A percentile compares a stretch with the other conserved stretches of the same genome.
phyloP scores from a whole-genome alignment of 192 early-diverging fungal genomes.

The Entomortierella chlamydospora region DNA sequence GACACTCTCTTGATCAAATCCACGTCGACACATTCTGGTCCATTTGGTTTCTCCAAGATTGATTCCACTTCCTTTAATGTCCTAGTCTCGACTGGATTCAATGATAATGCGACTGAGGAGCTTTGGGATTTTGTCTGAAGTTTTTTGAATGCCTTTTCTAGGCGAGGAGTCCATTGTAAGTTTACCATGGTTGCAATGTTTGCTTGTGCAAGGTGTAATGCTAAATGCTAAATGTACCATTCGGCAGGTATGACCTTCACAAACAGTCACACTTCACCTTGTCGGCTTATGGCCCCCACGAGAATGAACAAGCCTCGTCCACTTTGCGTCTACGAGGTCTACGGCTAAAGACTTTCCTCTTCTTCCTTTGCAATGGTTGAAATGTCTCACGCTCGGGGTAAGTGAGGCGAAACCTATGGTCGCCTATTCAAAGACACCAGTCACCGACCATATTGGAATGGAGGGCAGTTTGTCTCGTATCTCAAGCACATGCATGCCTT shows the following conservation, averaged over 20 bases:
- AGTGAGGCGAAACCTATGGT: background rate
- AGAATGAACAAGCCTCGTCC: too few species aligned
- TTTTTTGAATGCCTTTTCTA: conserved; percentile 40
- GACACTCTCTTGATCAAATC: conserved; percentile 35
- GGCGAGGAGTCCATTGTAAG: conserved; percentile 46
- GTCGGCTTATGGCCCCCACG: too few species aligned
- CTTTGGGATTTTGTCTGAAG: background rate
- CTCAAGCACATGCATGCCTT: background rate
- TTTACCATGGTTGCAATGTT: conserved; percentile 25
- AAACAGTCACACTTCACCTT: too few species aligned
- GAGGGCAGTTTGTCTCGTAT: too few species aligned
- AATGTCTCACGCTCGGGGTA: too few species aligned
- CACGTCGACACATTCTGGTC: conserved; percentile 16
- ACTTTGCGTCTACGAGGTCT: too few species aligned
- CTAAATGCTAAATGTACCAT: too few species aligned
- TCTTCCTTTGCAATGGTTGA: too few species aligned
- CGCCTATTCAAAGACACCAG: background rate
- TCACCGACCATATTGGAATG: too few species aligned
- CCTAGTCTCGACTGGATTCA: conserved; percentile 3
- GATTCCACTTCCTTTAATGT: conserved; percentile 10
- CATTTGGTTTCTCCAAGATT: background rate
- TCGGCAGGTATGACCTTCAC: too few species aligned
- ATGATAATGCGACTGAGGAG: background rate
- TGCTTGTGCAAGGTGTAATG: background rate
- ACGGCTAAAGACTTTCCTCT: background rate